Evolutionary conservation across 306 rosid species (phyloP).

Genomic region (Parietaria judaica): DNA sequence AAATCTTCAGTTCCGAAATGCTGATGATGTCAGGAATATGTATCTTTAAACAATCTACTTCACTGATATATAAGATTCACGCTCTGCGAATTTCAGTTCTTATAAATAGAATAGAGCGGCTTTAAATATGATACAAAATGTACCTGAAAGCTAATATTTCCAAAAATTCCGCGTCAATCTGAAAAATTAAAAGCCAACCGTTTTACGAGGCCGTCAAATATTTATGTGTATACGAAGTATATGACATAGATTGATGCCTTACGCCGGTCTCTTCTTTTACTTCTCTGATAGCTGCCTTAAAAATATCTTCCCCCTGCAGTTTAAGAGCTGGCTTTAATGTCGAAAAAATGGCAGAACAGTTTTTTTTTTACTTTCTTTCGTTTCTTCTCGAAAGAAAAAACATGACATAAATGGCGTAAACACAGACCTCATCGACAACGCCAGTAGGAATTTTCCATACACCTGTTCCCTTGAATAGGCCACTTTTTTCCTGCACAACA

Average conservation of each 20-base stretch:
- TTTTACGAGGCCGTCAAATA: slow-evolving; percentile 5
- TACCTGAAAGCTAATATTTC: slow-evolving; percentile 87
- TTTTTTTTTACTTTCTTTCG: neutral
- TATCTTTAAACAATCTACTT: too few relatives aligned
- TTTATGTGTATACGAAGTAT: neutral
- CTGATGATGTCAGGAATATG: too few relatives aligned
- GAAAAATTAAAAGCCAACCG: slow-evolving; percentile 30
- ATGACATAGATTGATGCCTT: slow-evolving; percentile 25
- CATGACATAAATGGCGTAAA: slow-evolving; percentile 5
- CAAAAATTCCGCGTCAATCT: slow-evolving; percentile 65
- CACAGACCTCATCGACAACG: slow-evolving; percentile 66
- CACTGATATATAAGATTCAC: too few relatives aligned
- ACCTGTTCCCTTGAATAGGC: slow-evolving; percentile 56
- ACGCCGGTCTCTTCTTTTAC: slow-evolving; percentile 94
- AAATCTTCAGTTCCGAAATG: too few relatives aligned
- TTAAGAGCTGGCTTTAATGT: slow-evolving; percentile 18
- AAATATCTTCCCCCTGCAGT: slow-evolving; percentile 72
- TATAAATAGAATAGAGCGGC: neutral
- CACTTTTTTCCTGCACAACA: slow-evolving; percentile 82
- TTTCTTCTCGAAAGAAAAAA: neutral
- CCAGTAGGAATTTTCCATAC: slow-evolving; percentile 91
- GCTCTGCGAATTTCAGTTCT: too few relatives aligned
- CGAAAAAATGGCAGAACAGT: neutral
- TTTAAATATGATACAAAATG: neutral
- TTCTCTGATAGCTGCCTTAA: slow-evolving; percentile 65